Percentiles rank a stretch among this genome's conserved stretches.
phyloP scores from a whole-genome alignment of 2,329 filamentous ascomycete species.

The Plenodomus tracheiphilus region DNA sequence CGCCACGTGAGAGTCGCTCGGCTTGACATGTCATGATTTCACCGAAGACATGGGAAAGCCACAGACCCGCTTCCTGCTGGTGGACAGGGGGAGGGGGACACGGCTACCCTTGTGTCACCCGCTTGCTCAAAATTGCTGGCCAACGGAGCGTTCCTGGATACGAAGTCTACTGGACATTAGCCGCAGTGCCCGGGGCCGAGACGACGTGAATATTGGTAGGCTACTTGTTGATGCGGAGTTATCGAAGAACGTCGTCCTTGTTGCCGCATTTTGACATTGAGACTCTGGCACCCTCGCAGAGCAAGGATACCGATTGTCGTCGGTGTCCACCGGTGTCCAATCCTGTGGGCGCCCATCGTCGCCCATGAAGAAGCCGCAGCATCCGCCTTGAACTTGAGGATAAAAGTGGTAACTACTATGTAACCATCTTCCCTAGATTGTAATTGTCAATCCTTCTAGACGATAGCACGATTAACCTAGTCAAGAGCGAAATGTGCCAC shows the following conservation, averaged over 20 bases:
- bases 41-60: conserved; percentile 32
- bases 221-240: neutral
- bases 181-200: conserved; percentile 18
- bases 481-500: too few relatives aligned
- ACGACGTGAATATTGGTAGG: conserved; percentile 3
- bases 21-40: conserved; percentile 23
- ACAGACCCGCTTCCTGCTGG: conserved; percentile 25
- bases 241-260: neutral
- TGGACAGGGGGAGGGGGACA: conserved; percentile 26
- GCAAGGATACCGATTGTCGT: neutral
- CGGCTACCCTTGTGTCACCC: conserved; percentile 31
- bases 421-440: too few relatives aligned
- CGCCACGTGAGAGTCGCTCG: conserved; percentile 39
- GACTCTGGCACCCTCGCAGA: neutral
- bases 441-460: too few relatives aligned
- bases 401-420: too few relatives aligned
- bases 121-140: conserved; percentile 23
- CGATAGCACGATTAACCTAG: too few relatives aligned
- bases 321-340: neutral
- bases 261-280: neutral
- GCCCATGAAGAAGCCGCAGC: neutral
- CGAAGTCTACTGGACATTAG: conserved; percentile 16
- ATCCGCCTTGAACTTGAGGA: neutral
- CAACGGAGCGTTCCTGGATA: conserved; percentile 30
- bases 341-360: too few relatives aligned